Base-by-base conservation (phyloP, 495 filamentous ascomycete genomes). In the Aspergillus incahuasiensis region DNA sequence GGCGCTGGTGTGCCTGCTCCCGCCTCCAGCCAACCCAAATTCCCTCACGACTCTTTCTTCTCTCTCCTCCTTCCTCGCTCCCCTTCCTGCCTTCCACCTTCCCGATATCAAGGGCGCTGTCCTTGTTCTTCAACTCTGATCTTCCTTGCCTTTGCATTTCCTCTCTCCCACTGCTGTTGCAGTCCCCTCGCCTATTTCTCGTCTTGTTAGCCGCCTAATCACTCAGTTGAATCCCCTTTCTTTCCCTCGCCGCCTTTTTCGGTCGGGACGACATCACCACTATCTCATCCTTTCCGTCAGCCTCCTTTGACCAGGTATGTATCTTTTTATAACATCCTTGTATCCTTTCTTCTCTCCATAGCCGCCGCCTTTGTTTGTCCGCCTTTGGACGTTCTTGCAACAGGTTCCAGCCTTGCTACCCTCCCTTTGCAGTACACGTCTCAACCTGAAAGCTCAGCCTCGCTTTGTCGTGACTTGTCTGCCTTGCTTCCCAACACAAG, bases 41-140 rank as follows among this genome's bases (percentile, higher is more conserved):
- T 44, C 42, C 19, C 19, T 44, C 22, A 22, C 7, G 4, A 18
- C 8, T 18, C 53, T 57, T 54, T 39, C 41, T 54, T 60, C 60
- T 54, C 63, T 63, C 53, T 48, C 44, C 66, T 68, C 59, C 63
- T 65, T 60, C 59, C 62, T 53, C 55, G 54, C 49, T 48, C 56
- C 63, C 63, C 55, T 55, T 52, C 55, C 42, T 48, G 20, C 56
- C 61, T 57, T 32, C 62, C 59, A 58, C 63, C 58, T 49, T 55
- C 52, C 46, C 51, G 57, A 61, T 58, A 62, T 72, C 71, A 72
- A 74, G 71, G 48, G 67, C 71, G 55, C 63, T 61, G 71, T 56
- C 71, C 71, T 73, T 74, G 68, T 49, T 61, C 54, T 56, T 48
- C 18, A 41, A 43, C 46, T 48, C 55, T 57, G 32, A 35, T 32